A percentile compares a stretch with the other conserved stretches of the same genome.
phyloP scores from a whole-genome alignment of 1,284 basidiomycete species.

The Cystobasidiaceae sp. region DNA sequence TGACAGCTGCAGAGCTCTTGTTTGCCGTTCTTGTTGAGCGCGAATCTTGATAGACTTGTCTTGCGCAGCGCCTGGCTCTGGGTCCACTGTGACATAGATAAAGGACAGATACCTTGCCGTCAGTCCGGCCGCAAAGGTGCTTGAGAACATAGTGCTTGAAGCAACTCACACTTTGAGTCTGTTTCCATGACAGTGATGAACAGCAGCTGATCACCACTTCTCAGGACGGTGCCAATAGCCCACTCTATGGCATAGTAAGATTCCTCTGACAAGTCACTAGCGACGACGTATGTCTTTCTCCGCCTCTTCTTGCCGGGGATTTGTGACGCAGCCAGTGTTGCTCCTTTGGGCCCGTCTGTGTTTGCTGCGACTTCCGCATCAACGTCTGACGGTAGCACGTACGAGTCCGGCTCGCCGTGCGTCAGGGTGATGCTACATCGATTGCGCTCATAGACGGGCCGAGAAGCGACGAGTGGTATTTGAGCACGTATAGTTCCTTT shows the following conservation, averaged over 20 bases:
- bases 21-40: slow-evolving; percentile 40
- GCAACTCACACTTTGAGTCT: slow-evolving; percentile 68
- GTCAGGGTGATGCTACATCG: slow-evolving; percentile 83
- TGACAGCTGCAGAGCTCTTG: slow-evolving; percentile 33
- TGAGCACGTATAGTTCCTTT: slow-evolving; percentile 1
- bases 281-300: slow-evolving; percentile 71
- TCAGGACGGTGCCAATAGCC: slow-evolving; percentile 83
- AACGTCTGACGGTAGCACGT: background rate
- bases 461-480: slow-evolving; percentile 36
- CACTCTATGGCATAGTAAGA: slow-evolving; percentile 86
- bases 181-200: slow-evolving; percentile 89
- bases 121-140: background rate
- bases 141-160: slow-evolving; percentile 3
- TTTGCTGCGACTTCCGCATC: background rate
- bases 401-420: slow-evolving; percentile 57
- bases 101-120: background rate
- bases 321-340: background rate
- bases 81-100: slow-evolving; percentile 77
- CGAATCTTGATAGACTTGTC: slow-evolving; percentile 36
- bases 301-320: slow-evolving; percentile 51
- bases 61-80: slow-evolving; percentile 54
- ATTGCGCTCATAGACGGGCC: slow-evolving; percentile 83
- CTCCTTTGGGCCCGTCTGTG: background rate
- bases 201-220: slow-evolving; percentile 81
- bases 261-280: slow-evolving; percentile 90